Evolutionary conservation across 805 yeast species (phyloP), one percentile per base, ranked within the genome.

Genomic region (Candida berthetii): DNA sequence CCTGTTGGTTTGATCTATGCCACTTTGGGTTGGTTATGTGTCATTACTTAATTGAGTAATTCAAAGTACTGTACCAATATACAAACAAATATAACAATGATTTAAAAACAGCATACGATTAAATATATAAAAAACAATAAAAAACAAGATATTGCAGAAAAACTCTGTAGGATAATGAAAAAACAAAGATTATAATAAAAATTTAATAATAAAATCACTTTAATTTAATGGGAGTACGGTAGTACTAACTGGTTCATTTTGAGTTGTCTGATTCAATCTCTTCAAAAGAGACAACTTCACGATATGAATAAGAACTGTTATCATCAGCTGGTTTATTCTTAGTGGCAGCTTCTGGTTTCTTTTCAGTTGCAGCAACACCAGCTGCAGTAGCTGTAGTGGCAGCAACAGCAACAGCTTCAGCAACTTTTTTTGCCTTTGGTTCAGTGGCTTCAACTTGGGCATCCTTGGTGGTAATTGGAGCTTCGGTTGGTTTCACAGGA

Each of bases 1-100:
- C 89, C 89, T 0, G 78, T 82, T 22, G 81, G 73, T 3, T 64
- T 82, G 46, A 72, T 81, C 56, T 82, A 78, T 55, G 69, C 78
- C 5, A 72, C 78, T 4, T 58, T 82, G 37, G 79, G 83, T 20
- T 82, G 87, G 87, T 60, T 82, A 25, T 78, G 79, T 45, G 78
- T 82, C 14, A 75, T 82, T 29, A 74, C 82, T 8, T 76, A 55
- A 47, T 1, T 4, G 2, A 22, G 6, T 9, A 15, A n/a, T n/a
- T n/a, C 7, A 17, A n/a, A n/a, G n/a, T n/a, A n/a, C n/a, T n/a
- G n/a, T n/a, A n/a, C n/a, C n/a, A n/a, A n/a, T n/a, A 13, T 7
- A 17, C 36, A 11, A 17, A 33, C 9, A 33, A 20, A 15, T 6
- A 15, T 6, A 13, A 33, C 6, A 33, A 34, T 17, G 27, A 34